These are phyloP conservation scores for Cronartium ribicola DNA, from an alignment of 1,284 basidiomycete species.

Conservation along the genomic window DNA sequence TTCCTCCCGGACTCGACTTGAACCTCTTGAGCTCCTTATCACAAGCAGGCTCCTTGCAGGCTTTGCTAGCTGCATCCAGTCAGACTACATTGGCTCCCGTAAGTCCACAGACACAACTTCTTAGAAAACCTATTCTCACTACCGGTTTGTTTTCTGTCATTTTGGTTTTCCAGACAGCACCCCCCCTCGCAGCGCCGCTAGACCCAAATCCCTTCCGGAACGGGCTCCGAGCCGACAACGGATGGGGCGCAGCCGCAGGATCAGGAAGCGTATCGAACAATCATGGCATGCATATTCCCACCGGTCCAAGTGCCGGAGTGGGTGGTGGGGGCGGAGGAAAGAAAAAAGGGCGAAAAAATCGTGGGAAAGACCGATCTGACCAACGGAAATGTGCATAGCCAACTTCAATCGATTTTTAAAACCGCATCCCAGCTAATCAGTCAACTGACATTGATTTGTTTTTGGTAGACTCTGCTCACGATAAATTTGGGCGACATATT, in stretches of 20 bases:
- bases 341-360: conserved; percentile 22
- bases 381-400: neutral
- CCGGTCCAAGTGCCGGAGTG: conserved; percentile 31
- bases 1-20: conserved; percentile 18
- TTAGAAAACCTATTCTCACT: neutral
- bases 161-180: neutral
- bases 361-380: conserved; percentile 13
- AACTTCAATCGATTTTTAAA: neutral
- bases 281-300: conserved; percentile 27
- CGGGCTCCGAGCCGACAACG: conserved; percentile 11
- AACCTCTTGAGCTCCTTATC: conserved; percentile 21
- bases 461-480: conserved; percentile 29
- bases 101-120: neutral
- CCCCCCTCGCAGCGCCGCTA: neutral
- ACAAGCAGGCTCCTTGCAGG: conserved; percentile 32
- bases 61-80: conserved; percentile 22
- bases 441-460: neutral
- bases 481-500: conserved; percentile 35
- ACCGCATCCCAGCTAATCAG: too few relatives aligned
- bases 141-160: neutral
- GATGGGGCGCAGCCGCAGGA: conserved; percentile 36
- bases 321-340: conserved; percentile 11
- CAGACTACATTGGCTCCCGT: neutral
- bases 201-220: conserved; percentile 8
- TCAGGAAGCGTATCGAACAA: conserved; percentile 12